Evolutionary conservation across 2,329 filamentous ascomycete genomes (phyloP), one percentile per base, ranked within the genome.

Genomic region (Onygenales sp.): DNA sequence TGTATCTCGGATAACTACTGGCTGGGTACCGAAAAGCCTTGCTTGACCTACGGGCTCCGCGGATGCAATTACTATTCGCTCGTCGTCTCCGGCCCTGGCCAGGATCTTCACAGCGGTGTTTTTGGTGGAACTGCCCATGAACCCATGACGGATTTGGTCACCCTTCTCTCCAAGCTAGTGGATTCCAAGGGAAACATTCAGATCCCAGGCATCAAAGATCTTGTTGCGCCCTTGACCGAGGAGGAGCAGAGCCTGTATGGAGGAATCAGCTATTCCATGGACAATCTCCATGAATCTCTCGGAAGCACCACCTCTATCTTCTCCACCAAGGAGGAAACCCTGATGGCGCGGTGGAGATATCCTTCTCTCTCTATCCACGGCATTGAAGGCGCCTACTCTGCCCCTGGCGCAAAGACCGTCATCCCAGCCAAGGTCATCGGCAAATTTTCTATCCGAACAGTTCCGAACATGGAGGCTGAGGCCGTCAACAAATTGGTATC

Each of bases 1-100:
- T 98, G 93, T 76, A 98, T 98, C 69, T 95, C 89, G 47, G 93
- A 98, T 74, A 98, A 98, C 81, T 98, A 98, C 83, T 98, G 93
- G 93, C 84, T 98, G 42, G 93, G 93, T 55, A 97, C 93, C 5
- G 90, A 97, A 80, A 96, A 96, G 80, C 93, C 93, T 10, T 98
- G 93, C 72, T 75, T 98, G 66, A 98, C 93, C 8, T 98, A 98
- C 70, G 93, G 93, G 63, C 86, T 98, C 58, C 87, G 93, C 61
- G 93, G 93, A 52, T 94, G 89, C 83, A 97, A 94, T 78, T 98
- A 98, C 81, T 98, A 97, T 78, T 88, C 86, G 51, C 74, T 98
- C 61, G 87, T 93, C 72, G 78, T 98, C 59, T 90, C 87, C 7
- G 93, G 93, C 0, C 93, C 93, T 9, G 93, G 85, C 42, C 88